Base-by-base conservation (phyloP, 768 basidiomycete species). In the Suillus ampliporus region DNA sequence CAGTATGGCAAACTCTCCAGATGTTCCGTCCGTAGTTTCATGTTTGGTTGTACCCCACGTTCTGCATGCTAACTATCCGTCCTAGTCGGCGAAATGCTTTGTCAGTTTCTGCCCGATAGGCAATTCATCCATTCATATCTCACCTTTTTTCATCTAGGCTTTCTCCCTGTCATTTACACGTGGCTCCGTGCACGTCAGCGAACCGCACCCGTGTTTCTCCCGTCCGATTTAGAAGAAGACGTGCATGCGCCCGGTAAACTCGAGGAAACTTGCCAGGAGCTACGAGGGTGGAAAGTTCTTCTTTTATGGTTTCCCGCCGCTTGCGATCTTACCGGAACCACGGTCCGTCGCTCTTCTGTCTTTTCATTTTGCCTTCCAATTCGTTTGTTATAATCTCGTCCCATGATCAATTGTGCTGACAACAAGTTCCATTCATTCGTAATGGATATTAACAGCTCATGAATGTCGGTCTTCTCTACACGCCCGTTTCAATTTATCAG, bases 401-500 rank as follows among this genome's bases (percentile, higher is more conserved):
- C 31, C 23, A 8, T 57, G 15, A 37, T 35, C 34, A 52, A 44
- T 56, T 62, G 60, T 53, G 56, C 72, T 71, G 51, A 76, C 68
- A 58, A 58, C 65, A 37, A 54, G 40, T 60, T 54, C 52, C 61
- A 61, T 53, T 58, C 5, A 28, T 60, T 57, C 57, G 62, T 64
- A 44, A 48, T 62, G 28, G 19, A 34, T 58, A 47, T 68, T 46
- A 65, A 68, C 73, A 83, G 79, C 79, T 97, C 67, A 98, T 99
- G 97, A 97, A 97, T 72, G 83, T 97, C 67, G 97, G 97, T 60
- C 84, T 99, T 52, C 84, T 99, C 41, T 94, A 96, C 76, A 96
- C 95, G 1, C 97, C 97, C 34, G 97, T 99, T 60, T 95, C 93
- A 47, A 94, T 98, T 69, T 99, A 94, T 81, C 97, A 97, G 77